Percentiles rank a stretch among this genome's conserved stretches.
These are phyloP conservation scores for Tulasnella sp. DNA, from an alignment of 768 basidiomycete genomes.

Conservation along the genomic window DNA sequence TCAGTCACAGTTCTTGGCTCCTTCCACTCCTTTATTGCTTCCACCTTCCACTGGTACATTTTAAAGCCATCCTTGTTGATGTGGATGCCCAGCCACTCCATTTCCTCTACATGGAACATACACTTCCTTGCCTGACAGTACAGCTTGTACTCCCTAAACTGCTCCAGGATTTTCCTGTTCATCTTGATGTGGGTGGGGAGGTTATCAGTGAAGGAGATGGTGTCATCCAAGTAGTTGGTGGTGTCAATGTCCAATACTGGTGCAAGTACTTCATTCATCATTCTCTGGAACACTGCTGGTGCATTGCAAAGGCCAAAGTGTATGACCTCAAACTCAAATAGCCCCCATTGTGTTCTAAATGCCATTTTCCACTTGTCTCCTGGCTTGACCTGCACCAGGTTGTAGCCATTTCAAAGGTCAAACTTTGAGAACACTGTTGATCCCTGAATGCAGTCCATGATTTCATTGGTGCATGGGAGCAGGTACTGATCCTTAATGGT, in stretches of 20 bases:
- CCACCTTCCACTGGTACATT: neutral
- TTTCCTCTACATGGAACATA: constrained; percentile 14
- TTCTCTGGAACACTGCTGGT: constrained; percentile 21
- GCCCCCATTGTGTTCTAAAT: constrained; percentile 24
- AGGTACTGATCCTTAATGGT: constrained; percentile 1
- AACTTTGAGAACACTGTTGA: neutral
- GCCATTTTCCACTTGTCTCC: constrained; percentile 29
- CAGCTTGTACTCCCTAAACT: constrained; percentile 15
- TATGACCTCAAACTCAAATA: constrained; percentile 21
- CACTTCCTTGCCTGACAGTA: constrained; percentile 22
- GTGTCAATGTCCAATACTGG: constrained; percentile 17
- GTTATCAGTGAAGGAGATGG: constrained; percentile 11
- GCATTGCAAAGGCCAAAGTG: constrained; percentile 23
- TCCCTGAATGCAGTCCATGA: neutral
- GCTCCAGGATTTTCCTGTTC: constrained; percentile 15
- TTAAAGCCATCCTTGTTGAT: neutral
- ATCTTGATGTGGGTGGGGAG: constrained; percentile 14
- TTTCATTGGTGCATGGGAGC: neutral
- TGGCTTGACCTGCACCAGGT: constrained; percentile 21
- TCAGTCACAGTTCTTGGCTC: constrained; percentile 17
- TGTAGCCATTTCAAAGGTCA: constrained; percentile 13
- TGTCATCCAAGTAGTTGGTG: constrained; percentile 22
- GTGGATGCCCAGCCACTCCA: constrained; percentile 21
- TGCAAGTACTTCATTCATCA: constrained; percentile 20
- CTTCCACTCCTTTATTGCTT: constrained; percentile 17